These are phyloP conservation scores for Sclerospora graminicola DNA, from an alignment of 352 stramenopile genomes.

Conservation along the genomic window DNA sequence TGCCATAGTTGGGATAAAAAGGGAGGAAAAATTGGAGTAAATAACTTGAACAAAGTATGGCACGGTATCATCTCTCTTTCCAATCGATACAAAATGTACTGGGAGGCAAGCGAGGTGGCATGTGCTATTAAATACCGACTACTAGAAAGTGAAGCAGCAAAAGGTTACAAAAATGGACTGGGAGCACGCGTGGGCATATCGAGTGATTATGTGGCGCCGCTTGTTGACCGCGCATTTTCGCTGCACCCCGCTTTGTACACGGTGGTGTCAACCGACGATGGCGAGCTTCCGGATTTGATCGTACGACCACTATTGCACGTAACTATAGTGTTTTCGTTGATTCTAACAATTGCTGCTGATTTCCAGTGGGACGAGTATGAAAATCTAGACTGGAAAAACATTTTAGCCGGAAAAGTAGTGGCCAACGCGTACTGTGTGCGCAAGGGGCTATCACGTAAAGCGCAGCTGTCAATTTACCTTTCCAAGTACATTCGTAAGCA, in stretches of 20 bases:
- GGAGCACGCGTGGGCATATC: conserved; percentile 27
- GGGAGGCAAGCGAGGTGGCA: conserved; percentile 31
- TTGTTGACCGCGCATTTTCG: conserved; percentile 35
- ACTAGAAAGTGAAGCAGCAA: conserved; percentile 15
- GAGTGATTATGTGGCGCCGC: conserved; percentile 31
- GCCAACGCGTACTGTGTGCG: conserved; percentile 62
- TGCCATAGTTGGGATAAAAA: too few relatives aligned
- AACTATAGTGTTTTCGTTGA: neutral
- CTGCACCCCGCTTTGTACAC: conserved; percentile 36
- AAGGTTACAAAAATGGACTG: conserved; percentile 21
- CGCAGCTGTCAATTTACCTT: conserved; percentile 57
- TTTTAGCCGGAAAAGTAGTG: conserved; percentile 38
- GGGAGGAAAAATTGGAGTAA: neutral
- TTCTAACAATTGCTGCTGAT: conserved; percentile 6
- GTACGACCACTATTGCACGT: conserved; percentile 9
- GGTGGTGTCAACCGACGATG: conserved; percentile 13
- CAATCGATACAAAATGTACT: conserved; percentile 7
- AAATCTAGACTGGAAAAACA: conserved; percentile 51
- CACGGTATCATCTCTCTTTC: neutral
- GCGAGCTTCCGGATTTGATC: conserved; percentile 25
- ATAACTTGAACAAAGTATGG: conserved; percentile 3
- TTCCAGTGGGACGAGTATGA: conserved; percentile 56
- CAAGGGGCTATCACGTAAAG: conserved; percentile 61
- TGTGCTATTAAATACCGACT: conserved; percentile 26
- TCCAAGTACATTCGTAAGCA: conserved; percentile 63